phyloP scores from a whole-genome alignment of 2,329 filamentous ascomycete species.

The Botrytis squamosa region DNA sequence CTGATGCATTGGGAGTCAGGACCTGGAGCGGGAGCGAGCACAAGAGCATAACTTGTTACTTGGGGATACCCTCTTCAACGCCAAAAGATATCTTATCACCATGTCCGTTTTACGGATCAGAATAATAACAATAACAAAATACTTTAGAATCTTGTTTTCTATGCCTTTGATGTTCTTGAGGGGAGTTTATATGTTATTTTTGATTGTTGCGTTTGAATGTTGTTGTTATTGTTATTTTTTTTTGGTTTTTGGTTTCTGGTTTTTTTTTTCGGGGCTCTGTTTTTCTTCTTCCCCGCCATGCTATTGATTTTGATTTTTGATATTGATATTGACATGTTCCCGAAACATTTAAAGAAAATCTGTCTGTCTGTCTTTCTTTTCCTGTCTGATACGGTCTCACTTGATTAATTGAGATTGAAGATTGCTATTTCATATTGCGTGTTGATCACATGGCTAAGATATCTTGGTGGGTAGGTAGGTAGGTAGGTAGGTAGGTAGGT shows the following conservation, averaged over 20 bases:
- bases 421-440: not conserved
- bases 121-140: conserved; percentile 8
- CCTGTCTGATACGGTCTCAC: not conserved
- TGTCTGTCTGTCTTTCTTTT: not conserved
- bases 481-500: no score
- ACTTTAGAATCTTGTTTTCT: not conserved
- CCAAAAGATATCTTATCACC: not conserved
- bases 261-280: no score
- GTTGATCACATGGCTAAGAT: no score
- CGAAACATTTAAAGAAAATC: not conserved
- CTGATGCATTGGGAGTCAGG: conserved; percentile 10
- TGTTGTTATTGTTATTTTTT: not conserved
- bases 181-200: not conserved
- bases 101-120: conserved; percentile 5
- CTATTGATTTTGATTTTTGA: not conserved
- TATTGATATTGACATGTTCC: not conserved
- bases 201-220: not conserved
- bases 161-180: not conserved
- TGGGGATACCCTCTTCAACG: conserved; percentile 12
- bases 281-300: not conserved
- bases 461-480: no score
- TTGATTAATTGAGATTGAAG: not conserved
- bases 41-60: conserved; percentile 8
- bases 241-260: not conserved
- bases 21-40: not conserved